Percentiles rank a stretch among this genome's conserved stretches.
Conservation (phyloP, 2,329 filamentous ascomycete genomes). For the Xylariaceae sp. region DNA sequence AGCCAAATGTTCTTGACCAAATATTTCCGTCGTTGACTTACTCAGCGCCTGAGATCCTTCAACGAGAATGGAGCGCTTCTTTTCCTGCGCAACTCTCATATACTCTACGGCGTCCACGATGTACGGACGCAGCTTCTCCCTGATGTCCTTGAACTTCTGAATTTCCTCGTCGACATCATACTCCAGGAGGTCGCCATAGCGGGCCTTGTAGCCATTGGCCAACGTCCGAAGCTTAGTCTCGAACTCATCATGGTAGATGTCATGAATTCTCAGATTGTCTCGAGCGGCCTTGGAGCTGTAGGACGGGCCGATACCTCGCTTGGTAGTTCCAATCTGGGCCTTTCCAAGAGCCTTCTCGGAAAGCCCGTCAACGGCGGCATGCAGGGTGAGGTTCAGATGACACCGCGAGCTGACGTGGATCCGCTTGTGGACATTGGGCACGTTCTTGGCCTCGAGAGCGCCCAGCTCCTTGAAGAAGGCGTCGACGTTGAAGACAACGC, state of each 20-base stretch:
- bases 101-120: constrained; percentile 63
- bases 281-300: constrained; percentile 55
- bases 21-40: constrained; percentile 1
- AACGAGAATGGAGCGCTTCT: constrained; percentile 56
- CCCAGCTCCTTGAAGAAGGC: constrained; percentile 62
- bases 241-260: constrained; percentile 64
- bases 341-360: constrained; percentile 49
- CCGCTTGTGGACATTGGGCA: constrained; percentile 48
- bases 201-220: constrained; percentile 56
- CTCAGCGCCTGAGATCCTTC: constrained; percentile 59
- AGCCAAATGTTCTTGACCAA: neutral
- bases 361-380: constrained; percentile 60
- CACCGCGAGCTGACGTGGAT: constrained; percentile 58
- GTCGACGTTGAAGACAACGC: constrained; percentile 43
- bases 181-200: constrained; percentile 60
- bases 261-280: constrained; percentile 59
- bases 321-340: constrained; percentile 15
- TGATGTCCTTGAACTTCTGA: constrained; percentile 52
- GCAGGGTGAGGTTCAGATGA: constrained; percentile 59
- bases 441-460: constrained; percentile 54
- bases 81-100: constrained; percentile 55
- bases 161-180: constrained; percentile 68
- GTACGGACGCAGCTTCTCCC: constrained; percentile 51
- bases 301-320: constrained; percentile 19
- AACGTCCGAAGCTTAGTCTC: constrained; percentile 59